Percentiles rank a stretch among this genome's conserved stretches.
phyloP scores from a whole-genome alignment of 2,329 filamentous ascomycete species.

The Arthroderma sp. region DNA sequence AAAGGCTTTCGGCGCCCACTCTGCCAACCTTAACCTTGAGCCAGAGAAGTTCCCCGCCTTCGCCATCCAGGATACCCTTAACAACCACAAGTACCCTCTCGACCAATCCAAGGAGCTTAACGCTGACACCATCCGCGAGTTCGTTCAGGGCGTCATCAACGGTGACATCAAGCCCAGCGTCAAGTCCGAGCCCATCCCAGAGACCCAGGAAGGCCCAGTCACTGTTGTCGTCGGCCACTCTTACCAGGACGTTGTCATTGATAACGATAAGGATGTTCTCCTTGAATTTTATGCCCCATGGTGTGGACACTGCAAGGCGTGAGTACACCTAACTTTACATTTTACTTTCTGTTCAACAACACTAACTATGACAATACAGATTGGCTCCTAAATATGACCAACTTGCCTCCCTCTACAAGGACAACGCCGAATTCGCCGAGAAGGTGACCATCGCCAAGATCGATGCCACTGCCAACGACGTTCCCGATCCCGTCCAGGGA shows the following conservation, averaged over 20 bases:
- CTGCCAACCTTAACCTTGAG: conserved; percentile 92
- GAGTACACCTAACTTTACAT: conserved; percentile 16
- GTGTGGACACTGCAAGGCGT: conserved; percentile 59
- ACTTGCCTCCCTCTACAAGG: conserved; percentile 44
- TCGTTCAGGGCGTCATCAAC: conserved; percentile 70
- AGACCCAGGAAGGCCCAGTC: conserved; percentile 82
- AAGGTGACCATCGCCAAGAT: conserved; percentile 72
- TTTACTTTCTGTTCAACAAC: conserved; percentile 2
- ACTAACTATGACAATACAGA: conserved; percentile 17
- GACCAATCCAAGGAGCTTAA: conserved; percentile 72
- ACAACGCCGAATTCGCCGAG: conserved; percentile 35
- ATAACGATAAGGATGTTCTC: conserved; percentile 92
- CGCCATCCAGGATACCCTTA: conserved; percentile 86
- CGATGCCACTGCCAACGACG: conserved; percentile 89
- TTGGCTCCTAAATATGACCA: conserved; percentile 56
- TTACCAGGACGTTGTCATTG: conserved; percentile 82
- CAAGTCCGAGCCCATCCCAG: conserved; percentile 95
- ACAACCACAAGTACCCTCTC: conserved; percentile 96
- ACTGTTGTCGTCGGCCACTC: conserved; percentile 81
- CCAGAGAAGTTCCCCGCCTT: conserved; percentile 92
- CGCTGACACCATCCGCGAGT: conserved; percentile 58
- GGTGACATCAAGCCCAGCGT: conserved; percentile 92
- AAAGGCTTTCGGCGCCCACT: conserved; percentile 85
- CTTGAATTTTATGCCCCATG: conserved; percentile 95
- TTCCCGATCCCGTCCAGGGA: conserved; percentile 89